These are phyloP conservation scores for Magnaporthales sp. DNA, from an alignment of 2,329 filamentous ascomycete genomes.

Conservation along the genomic window DNA sequence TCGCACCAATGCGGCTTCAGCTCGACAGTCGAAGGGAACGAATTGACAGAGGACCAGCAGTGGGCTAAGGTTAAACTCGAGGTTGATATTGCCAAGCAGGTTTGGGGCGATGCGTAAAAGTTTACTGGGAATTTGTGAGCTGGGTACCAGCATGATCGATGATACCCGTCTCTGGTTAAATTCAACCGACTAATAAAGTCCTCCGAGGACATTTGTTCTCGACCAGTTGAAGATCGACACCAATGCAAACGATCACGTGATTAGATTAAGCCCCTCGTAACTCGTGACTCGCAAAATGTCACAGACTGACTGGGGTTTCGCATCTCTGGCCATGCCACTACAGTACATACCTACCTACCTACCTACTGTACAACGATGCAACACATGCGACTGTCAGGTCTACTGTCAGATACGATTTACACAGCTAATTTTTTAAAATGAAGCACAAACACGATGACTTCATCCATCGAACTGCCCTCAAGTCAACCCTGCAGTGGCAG, in stretches of 20 bases:
- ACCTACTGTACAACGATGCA: too few relatives aligned
- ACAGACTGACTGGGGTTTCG: too few relatives aligned
- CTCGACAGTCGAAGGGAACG: slow-evolving; percentile 47
- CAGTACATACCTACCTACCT: too few relatives aligned
- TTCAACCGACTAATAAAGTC: background rate
- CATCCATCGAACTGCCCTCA: background rate
- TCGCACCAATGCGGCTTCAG: slow-evolving; percentile 51
- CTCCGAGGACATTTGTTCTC: background rate
- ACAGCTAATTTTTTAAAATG: background rate
- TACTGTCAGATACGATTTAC: too few relatives aligned
- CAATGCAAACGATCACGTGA: background rate
- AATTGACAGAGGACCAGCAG: slow-evolving; percentile 46
- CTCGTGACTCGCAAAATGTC: background rate
- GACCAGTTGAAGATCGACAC: background rate
- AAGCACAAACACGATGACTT: background rate
- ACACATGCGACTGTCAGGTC: too few relatives aligned
- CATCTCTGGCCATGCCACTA: too few relatives aligned
- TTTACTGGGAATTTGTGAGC: background rate
- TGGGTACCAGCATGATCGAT: background rate
- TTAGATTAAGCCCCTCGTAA: background rate
- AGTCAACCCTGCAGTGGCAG: background rate
- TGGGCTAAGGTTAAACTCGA: slow-evolving; percentile 47
- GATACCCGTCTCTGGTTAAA: background rate
- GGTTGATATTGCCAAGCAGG: slow-evolving; percentile 47
- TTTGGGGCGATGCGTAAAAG: slow-evolving; percentile 36